Conservation (phyloP, 805 yeast species). For the Wickerhamomyces bisporus region DNA sequence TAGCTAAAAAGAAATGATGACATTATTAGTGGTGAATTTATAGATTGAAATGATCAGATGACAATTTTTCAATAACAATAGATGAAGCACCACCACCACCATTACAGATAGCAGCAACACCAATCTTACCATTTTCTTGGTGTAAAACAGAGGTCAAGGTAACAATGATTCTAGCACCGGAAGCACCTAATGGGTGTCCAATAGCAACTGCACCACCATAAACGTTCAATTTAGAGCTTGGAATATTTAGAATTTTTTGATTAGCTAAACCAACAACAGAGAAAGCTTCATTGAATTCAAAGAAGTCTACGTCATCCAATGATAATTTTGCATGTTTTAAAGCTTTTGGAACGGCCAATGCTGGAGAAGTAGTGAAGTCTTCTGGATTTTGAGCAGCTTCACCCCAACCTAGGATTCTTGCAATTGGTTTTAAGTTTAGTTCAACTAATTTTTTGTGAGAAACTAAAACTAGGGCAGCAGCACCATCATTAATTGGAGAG, state of each 20-base stretch:
- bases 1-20: not conserved
- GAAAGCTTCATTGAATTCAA: slow-evolving; percentile 97
- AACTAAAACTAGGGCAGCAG: slow-evolving; percentile 87
- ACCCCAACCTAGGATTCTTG: slow-evolving; percentile 91
- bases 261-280: slow-evolving; percentile 94
- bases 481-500: slow-evolving; percentile 96
- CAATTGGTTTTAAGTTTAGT: slow-evolving; percentile 83
- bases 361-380: slow-evolving; percentile 94
- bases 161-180: slow-evolving; percentile 92
- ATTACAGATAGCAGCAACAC: slow-evolving; percentile 95
- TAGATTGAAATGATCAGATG: slow-evolving; percentile 20
- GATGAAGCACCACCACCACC: slow-evolving; percentile 99
- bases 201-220: slow-evolving; percentile 96
- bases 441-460: slow-evolving; percentile 82
- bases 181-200: slow-evolving; percentile 93
- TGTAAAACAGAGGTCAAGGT: slow-evolving; percentile 74
- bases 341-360: slow-evolving; percentile 94
- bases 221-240: slow-evolving; percentile 67
- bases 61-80: slow-evolving; percentile 72
- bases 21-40: no score
- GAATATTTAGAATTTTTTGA: slow-evolving; percentile 61
- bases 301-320: slow-evolving; percentile 72
- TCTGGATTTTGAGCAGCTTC: slow-evolving; percentile 96
- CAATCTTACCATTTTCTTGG: slow-evolving; percentile 84
- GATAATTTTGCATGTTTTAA: slow-evolving; percentile 75